Evolutionary conservation across 2,329 filamentous ascomycete species (phyloP), one percentile per base, ranked within the genome.

Genomic region (Fusarium keratoplasticum): DNA sequence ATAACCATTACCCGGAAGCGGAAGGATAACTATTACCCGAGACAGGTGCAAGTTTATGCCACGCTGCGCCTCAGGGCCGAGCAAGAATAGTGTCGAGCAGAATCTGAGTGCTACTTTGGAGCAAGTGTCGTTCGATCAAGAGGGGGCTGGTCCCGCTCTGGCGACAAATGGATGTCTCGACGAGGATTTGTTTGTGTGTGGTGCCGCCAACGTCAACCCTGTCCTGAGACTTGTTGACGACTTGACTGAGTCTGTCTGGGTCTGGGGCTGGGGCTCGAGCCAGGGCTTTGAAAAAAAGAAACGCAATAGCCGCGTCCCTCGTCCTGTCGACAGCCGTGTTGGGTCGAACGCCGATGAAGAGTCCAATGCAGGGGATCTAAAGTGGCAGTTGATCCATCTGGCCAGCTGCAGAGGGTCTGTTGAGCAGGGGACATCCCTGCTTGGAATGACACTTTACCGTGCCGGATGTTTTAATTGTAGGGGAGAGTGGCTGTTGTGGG

Each of bases 371-470:
- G 69, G 71, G 67, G 57, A 76, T 75, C 74, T 36, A 70, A 78
- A 72, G 60, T 74, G 76, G 76, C 66, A 76, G 69, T 75, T 74
- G 66, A 70, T 66, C 70, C 73, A 77, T 73, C 69, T 75, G 68
- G 66, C 68, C 65, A 58, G 74, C 61, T 70, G 69, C 69, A 78
- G 66, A 73, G 63, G 67, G 73, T 55, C 55, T 55, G 42, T 63
- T 29, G 63, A 67, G 42, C 75, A 70, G 65, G 76, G 76, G 57
- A 70, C 47, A 40, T 68, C 72, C 76, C 62, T 75, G 76, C 61
- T 69, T 40, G 44, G 40, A 65, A 42, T 57, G 66, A 68, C 72
- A 75, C 64, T 73, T 70, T 59, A 65, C 64, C 54, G 61, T 70
- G 58, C 66, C 38, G 64, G 61, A 67, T 61, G 61, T 67, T 75